Conservation (phyloP, 257 asterid species). For the Paraleonurus japonicus region DNA sequence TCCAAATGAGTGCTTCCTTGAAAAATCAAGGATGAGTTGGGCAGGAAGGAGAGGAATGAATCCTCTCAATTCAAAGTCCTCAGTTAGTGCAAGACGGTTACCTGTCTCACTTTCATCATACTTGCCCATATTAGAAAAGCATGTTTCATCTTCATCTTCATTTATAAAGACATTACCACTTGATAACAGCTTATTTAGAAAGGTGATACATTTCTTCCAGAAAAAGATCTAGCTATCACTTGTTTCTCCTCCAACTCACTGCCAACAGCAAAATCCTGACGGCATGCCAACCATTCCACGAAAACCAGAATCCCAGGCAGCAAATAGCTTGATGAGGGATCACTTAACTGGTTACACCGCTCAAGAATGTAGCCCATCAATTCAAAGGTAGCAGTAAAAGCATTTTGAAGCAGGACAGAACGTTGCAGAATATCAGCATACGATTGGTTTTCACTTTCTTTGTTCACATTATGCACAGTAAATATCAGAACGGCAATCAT, state of each 20-base stretch:
- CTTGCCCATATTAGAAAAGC: slow-evolving; percentile 80
- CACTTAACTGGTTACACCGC: slow-evolving; percentile 73
- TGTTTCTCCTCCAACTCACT: slow-evolving; percentile 79
- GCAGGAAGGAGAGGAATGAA: slow-evolving; percentile 86
- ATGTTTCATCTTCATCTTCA: slow-evolving; percentile 76
- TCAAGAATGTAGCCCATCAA: slow-evolving; percentile 72
- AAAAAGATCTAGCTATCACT: slow-evolving; percentile 59
- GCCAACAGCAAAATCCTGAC: slow-evolving; percentile 70
- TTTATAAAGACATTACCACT: slow-evolving; percentile 47
- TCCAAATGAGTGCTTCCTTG: slow-evolving; percentile 69
- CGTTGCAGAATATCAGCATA: slow-evolving; percentile 93
- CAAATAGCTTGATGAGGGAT: slow-evolving; percentile 72
- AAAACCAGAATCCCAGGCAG: slow-evolving; percentile 91
- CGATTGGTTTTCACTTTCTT: slow-evolving; percentile 79
- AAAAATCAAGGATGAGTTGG: slow-evolving; percentile 81
- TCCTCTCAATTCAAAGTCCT: slow-evolving; percentile 92
- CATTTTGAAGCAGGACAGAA: slow-evolving; percentile 80
- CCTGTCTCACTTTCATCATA: slow-evolving; percentile 83
- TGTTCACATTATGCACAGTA: slow-evolving; percentile 73
- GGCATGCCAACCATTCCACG: slow-evolving; percentile 91
- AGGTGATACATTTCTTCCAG: slow-evolving; percentile 66
- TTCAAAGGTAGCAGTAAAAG: slow-evolving; percentile 77
- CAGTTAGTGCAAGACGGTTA: slow-evolving; percentile 80
- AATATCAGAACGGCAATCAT: slow-evolving; percentile 75
- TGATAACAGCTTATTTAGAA: slow-evolving; percentile 71